phyloP scores from a whole-genome alignment of 1,284 basidiomycete species.

The Apiotrichum sp. region DNA sequence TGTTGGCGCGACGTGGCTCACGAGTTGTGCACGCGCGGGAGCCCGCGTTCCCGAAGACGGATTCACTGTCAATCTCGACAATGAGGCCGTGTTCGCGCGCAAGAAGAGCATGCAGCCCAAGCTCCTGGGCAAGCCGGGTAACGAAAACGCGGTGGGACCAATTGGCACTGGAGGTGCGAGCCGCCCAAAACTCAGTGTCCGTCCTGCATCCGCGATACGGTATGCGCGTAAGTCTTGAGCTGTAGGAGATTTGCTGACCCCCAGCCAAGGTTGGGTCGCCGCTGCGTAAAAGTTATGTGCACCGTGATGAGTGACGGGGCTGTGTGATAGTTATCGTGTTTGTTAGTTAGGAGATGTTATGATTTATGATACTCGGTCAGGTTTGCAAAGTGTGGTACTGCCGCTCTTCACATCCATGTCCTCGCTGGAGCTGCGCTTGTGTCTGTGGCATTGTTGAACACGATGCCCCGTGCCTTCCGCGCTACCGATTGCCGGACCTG shows the following conservation, averaged over 20 bases:
- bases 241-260: neutral
- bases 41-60: constrained; percentile 59
- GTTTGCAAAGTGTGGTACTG: no score
- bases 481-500: no score
- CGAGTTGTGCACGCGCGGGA: constrained; percentile 70
- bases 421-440: no score
- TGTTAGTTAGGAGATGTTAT: no score
- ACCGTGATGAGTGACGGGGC: neutral
- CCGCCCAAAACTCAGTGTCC: no score
- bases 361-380: no score
- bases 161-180: no score
- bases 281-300: neutral
- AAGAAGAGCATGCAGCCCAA: constrained; percentile 57
- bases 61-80: constrained; percentile 63
- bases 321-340: no score
- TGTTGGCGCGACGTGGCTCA: constrained; percentile 88
- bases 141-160: no score
- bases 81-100: constrained; percentile 59
- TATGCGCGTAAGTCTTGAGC: neutral
- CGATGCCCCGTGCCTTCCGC: no score
- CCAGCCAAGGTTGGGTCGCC: neutral
- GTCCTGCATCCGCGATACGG: neutral
- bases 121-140: neutral
- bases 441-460: no score
- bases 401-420: no score